phyloP scores from a whole-genome alignment of 2,329 filamentous ascomycete species.

The Penicillium sumatraense region DNA sequence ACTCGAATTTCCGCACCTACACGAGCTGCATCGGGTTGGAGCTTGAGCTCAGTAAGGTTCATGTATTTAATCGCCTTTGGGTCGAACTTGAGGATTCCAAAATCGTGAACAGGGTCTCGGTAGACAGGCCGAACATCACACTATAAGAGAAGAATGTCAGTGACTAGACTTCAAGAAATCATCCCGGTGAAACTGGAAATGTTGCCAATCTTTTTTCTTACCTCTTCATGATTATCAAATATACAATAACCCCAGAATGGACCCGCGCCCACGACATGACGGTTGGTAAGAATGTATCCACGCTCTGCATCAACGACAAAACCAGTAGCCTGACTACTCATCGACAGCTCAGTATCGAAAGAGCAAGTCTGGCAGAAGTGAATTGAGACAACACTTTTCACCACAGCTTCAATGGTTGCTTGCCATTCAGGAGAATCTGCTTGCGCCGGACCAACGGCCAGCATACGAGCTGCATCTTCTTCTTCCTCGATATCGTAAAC shows the following conservation, averaged over 20 bases:
- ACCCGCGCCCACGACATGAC: slow-evolving; percentile 91
- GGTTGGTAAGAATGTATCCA: slow-evolving; percentile 86
- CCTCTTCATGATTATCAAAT: slow-evolving; percentile 95
- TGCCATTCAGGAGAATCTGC: slow-evolving; percentile 87
- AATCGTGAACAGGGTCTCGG: slow-evolving; percentile 97
- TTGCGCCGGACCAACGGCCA: slow-evolving; percentile 53
- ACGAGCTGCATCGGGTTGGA: slow-evolving; percentile 81
- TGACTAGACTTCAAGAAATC: slow-evolving; percentile 15
- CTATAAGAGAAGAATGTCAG: slow-evolving; percentile 48
- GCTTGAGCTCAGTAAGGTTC: slow-evolving; percentile 77
- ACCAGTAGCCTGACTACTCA: slow-evolving; percentile 93
- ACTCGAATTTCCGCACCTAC: slow-evolving; percentile 95
- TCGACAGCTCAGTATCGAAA: slow-evolving; percentile 94
- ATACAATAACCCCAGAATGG: slow-evolving; percentile 98
- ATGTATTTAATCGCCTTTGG: slow-evolving; percentile 97
- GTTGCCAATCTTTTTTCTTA: slow-evolving; percentile 39
- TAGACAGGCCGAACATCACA: slow-evolving; percentile 97
- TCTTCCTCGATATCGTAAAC: slow-evolving; percentile 51
- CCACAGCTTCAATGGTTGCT: slow-evolving; percentile 89
- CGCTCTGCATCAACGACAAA: slow-evolving; percentile 95
- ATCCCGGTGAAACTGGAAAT: slow-evolving; percentile 37
- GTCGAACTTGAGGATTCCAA: slow-evolving; percentile 95
- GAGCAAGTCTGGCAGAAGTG: slow-evolving; percentile 97
- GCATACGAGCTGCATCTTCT: slow-evolving; percentile 51
- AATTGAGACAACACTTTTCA: slow-evolving; percentile 96